Conservation (phyloP, 2,329 filamentous ascomycete species). For the Phaeosphaeriaceae sp. region DNA sequence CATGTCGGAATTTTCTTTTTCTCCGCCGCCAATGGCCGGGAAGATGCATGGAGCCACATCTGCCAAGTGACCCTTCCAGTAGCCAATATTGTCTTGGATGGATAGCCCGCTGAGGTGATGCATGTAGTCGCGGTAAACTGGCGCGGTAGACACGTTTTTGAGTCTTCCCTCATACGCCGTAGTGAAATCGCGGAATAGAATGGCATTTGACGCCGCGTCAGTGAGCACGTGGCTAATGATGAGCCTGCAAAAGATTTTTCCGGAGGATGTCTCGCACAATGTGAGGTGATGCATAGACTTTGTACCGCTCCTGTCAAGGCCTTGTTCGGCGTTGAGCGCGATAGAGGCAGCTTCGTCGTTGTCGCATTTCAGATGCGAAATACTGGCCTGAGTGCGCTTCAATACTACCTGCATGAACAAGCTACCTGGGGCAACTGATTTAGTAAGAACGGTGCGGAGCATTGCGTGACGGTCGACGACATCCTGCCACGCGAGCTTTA, state of each 20-base stretch:
- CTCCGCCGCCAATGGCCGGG: conserved; percentile 18
- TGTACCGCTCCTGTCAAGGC: conserved; percentile 6
- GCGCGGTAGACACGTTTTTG: conserved; percentile 8
- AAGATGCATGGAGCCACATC: conserved; percentile 25
- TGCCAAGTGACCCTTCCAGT: conserved; percentile 19
- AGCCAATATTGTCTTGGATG: conserved; percentile 10
- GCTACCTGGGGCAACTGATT: conserved; percentile 12
- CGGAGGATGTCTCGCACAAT: conserved; percentile 9
- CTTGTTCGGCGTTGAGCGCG: neutral
- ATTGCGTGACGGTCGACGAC: conserved; percentile 24
- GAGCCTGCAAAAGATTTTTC: conserved; percentile 13
- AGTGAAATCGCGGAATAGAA: conserved; percentile 18
- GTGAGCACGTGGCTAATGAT: conserved; percentile 29
- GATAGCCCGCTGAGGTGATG: conserved; percentile 11
- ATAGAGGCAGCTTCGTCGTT: neutral
- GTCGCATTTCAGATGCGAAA: neutral
- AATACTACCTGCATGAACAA: conserved; percentile 23
- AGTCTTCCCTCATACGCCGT: conserved; percentile 21
- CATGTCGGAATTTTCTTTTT: neutral
- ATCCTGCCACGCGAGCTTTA: conserved; percentile 20
- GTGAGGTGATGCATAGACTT: conserved; percentile 18
- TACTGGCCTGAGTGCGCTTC: neutral
- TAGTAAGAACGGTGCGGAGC: conserved; percentile 25
- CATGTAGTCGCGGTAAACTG: conserved; percentile 23
- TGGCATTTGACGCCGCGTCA: conserved; percentile 21